Evolutionary conservation across 2,329 filamentous ascomycete genomes (phyloP), one percentile per base, ranked within the genome.

Genomic region (Ophidiomyces ophidiicola): DNA sequence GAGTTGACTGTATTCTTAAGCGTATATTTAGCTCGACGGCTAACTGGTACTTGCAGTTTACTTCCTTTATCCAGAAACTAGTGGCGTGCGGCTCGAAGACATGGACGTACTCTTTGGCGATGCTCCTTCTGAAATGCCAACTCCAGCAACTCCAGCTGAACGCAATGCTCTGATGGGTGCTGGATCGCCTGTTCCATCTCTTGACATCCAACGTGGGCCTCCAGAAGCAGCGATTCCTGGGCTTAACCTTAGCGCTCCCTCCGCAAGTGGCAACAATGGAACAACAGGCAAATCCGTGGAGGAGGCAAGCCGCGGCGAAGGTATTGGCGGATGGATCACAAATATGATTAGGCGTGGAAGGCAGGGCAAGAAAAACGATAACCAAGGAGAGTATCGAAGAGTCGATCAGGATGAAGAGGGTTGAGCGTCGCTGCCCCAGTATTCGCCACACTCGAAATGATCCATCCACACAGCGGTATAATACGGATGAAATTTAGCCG

Each of bases 91-190:
- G 42, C 71, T 98, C 36, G 90, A 98, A 63, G 90, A 98, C 50
- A 98, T 98, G 90, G 84, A 93, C 57, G 73, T 77, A 2, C 66
- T 98, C 11, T 98, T 98, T 54, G 90, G 90, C 48, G 90, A 98
- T 59, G 83, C 87, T 24, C 90, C 83, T 18, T 87, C 84, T 2
- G 75, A 80, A 7, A 79, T 83, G 63, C 75, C 77, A 4, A 94
- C 88, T 0, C 87, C 88, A 1, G 76, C 78, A 31, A 70, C 84
- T 1, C 72, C 78, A 43, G 79, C 78, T 8, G 86, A 94, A 62
- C 78, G 79, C 6, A 84, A 82, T n/a, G 85, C 85, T 2, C 68
- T 94, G 7, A 78, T 93, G 60, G 75, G 78, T 31, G 71, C 72
- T 26, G 76, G 77, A 30, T 94, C 87, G n/a, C 83, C 83, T 1